Base-by-base conservation (phyloP, 352 stramenopile genomes). In the Bremia lactucae region DNA sequence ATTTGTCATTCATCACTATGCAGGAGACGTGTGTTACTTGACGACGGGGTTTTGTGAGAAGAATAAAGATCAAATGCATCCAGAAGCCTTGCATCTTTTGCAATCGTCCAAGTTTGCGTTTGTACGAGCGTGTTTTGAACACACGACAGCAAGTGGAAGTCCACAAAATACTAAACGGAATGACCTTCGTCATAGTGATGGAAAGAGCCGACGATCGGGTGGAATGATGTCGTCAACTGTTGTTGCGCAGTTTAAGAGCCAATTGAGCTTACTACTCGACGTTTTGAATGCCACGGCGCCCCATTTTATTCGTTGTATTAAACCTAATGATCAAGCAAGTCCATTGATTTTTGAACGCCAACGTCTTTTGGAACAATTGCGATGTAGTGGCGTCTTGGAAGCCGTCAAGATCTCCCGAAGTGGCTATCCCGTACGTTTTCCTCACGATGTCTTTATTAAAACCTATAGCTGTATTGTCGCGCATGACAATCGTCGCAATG, bases 221-320 rank as follows among this genome's bases (percentile, higher is more conserved):
- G 73, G 72, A 0, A 87, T 89, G 25, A 78, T 88, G 75, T 88
- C 77, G 8, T 83, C 80, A 4, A 89, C 77, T 2, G 79, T 90
- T 10, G 74, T 87, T 2, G 55, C 74, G n/a, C 82, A 98, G 58
- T 98, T 98, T 68, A 92, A 93, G 39, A 86, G 58, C 16, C 94
- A 98, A 45, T 65, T 98, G 1, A 81, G 58, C 19, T 72, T 82
- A 9, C 75, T 99, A 36, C 69, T 99, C 8, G 79, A 91, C 1
- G 90, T 96, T 14, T 65, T 99, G 11, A 95, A 97, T 53, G 79
- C 73, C 7, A 98, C 93, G 0, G 76, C 97, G 34, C 93, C 95
- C 8, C 83, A 95, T 48, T 95, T 94, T 52, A 83, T 95, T 55
- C 83, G 83, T 6, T 95, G 83, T 44, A 87, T 95, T 24, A 95